phyloP scores from a whole-genome alignment of 441 rosid species.

The Erodium trifolium region DNA sequence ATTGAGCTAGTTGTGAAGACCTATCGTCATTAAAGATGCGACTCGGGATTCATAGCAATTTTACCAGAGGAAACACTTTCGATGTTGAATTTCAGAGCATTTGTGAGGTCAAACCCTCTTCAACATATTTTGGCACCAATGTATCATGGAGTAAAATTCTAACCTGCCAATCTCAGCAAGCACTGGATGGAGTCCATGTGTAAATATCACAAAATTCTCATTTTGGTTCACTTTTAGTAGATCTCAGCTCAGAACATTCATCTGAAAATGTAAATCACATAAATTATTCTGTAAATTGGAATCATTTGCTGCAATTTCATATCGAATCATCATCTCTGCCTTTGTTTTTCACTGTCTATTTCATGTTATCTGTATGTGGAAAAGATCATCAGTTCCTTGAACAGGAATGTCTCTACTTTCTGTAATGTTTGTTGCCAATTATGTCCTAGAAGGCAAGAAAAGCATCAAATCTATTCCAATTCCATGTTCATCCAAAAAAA shows the following conservation, averaged over 20 bases:
- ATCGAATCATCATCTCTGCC: too few species aligned
- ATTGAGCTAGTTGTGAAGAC: conserved; percentile 79
- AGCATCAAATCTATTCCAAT: too few species aligned
- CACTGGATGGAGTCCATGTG: neutral
- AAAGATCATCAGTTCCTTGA: neutral
- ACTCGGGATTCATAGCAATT: conserved; percentile 11
- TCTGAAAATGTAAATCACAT: neutral
- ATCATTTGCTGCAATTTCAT: neutral
- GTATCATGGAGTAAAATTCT: neutral
- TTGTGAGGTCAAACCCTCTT: neutral
- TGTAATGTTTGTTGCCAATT: too few species aligned
- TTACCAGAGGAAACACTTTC: neutral
- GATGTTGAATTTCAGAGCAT: too few species aligned
- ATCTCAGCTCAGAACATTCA: neutral
- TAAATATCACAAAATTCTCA: neutral
- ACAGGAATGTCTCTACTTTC: neutral
- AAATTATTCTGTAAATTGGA: neutral
- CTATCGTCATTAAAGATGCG: conserved; percentile 52
- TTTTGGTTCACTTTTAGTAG: neutral
- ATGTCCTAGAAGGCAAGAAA: too few species aligned
- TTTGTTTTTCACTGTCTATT: too few species aligned
- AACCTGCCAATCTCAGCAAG: neutral
- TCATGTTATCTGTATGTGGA: too few species aligned
- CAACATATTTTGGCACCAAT: neutral
- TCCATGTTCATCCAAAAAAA: neutral